phyloP scores from a whole-genome alignment of 2,329 filamentous ascomycete genomes.

The Furcasterigmium furcatum region DNA sequence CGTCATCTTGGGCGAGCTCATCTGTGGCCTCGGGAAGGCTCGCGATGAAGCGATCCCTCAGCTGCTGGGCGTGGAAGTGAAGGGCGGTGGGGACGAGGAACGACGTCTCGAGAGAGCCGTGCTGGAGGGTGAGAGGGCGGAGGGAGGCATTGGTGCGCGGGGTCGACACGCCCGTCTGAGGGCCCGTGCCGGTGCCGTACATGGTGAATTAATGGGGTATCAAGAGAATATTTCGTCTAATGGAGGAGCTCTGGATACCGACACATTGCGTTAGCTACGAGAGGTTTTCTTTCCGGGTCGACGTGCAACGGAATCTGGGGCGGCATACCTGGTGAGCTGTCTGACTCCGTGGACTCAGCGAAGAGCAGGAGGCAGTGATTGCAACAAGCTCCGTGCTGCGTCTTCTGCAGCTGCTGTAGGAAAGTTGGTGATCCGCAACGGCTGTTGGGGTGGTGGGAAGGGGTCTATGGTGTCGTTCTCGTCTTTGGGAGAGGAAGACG shows the following conservation, averaged over 20 bases:
- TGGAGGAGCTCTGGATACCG: constrained; percentile 9
- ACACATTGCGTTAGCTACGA: constrained; percentile 8
- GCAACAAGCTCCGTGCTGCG: background rate
- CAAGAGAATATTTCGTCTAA: constrained; percentile 25
- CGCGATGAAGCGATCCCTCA: constrained; percentile 85
- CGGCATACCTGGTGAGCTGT: constrained; percentile 8
- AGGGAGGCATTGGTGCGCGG: constrained; percentile 91
- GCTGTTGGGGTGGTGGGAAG: too few species aligned
- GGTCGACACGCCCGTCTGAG: constrained; percentile 95
- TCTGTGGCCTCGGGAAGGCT: constrained; percentile 89
- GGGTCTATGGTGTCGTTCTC: background rate
- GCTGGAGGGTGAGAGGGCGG: constrained; percentile 83
- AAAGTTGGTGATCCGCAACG: too few species aligned
- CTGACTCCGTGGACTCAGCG: constrained; percentile 32
- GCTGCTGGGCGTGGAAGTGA: constrained; percentile 92
- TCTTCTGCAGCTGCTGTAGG: background rate
- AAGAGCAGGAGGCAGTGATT: constrained; percentile 31
- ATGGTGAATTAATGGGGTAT: constrained; percentile 56
- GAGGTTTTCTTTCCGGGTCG: constrained; percentile 1
- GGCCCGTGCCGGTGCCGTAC: constrained; percentile 81
- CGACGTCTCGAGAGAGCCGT: constrained; percentile 93
- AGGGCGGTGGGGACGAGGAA: constrained; percentile 93
- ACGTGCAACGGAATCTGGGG: too few species aligned
- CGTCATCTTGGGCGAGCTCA: constrained; percentile 95
- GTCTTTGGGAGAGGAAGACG: background rate